Evolutionary conservation across 148 eudicot species (phyloP), one percentile per base, ranked within the genome.

Genomic region (Polygonum aviculare): DNA sequence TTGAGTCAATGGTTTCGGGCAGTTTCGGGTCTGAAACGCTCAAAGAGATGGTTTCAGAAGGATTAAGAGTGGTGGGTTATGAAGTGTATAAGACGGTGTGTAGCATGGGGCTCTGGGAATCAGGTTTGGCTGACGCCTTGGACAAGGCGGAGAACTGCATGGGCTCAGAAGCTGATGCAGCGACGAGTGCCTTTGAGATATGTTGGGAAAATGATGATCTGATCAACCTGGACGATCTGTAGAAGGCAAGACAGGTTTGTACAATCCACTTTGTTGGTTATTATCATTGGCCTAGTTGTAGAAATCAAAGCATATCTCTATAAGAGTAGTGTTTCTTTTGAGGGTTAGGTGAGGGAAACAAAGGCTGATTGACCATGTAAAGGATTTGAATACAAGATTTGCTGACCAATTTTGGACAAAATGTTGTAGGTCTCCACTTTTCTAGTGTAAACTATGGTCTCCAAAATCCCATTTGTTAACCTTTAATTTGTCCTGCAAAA

Each of bases 171-270:
- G 82, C 77, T 74, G 76, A 77, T 60, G 59, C 44, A 48, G 50
- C 14, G n/a, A 76, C 54, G 84, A 85, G 65, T 73, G 79, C 86
- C 12, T 84, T 80, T 73, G 93, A 86, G 63, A 86, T 96, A 21
- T 78, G 62, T 80, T 91, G 99, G 98, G 87, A 87, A 77, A 84
- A 80, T 65, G 82, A 91, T 22, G 85, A 86, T 54, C 84, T 89
- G 82, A 83, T 90, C 75, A 86, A 93, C 82, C 86, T 95, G 70
- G 97, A 91, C 78, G 98, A 92, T 14, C 82, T 87, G 31, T 92
- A 74, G 84, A 73, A 73, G 54, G 72, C 45, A 65, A 35, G 36
- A 18, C 19, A 12, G 36, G 41, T 16, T 65, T 65, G 1, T 35
- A 10, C 15, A 65, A 65, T 36, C 44, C 71, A 65, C 35, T 65